A percentile compares a stretch with the other conserved stretches of the same genome.
Evolutionary conservation across 139 green algal species (phyloP).

Genomic region (Axilococcus clingmanii): DNA sequence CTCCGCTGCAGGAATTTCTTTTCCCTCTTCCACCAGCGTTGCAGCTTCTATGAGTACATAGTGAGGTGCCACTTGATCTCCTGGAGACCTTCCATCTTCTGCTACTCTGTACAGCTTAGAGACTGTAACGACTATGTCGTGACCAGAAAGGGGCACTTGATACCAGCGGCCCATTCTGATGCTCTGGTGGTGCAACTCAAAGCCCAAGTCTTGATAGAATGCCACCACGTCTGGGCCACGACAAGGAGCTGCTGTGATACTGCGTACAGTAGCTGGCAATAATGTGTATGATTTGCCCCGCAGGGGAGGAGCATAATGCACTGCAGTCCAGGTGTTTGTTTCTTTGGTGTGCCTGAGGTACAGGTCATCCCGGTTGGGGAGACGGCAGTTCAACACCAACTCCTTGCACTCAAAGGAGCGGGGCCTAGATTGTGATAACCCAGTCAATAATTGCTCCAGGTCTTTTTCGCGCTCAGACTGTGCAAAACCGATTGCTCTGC

Average conservation of each 20-base stretch:
- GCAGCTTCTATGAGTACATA: constrained; percentile 14
- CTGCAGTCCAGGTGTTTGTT: constrained; percentile 9
- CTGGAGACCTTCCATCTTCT: background rate
- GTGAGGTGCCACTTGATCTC: constrained; percentile 1
- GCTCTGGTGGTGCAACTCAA: constrained; percentile 5
- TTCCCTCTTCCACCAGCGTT: background rate
- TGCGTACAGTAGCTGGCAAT: constrained; percentile 13
- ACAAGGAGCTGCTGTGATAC: constrained; percentile 4
- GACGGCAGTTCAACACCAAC: no score
- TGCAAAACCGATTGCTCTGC: no score
- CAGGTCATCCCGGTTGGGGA: no score
- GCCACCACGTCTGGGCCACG: constrained; percentile 4
- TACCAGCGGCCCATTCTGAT: constrained; percentile 4
- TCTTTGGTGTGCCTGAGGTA: no score
- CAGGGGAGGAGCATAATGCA: constrained; percentile 16
- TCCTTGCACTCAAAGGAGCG: no score
- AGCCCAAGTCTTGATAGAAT: constrained; percentile 22
- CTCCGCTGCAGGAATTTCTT: background rate
- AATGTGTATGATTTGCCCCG: constrained; percentile 4
- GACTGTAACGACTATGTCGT: constrained; percentile 9
- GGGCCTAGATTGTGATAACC: no score
- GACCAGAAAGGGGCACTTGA: background rate
- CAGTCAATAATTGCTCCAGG: no score
- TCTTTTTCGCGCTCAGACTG: no score
- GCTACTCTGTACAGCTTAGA: constrained; percentile 10